A percentile compares a stretch with the other conserved stretches of the same genome.
These are phyloP conservation scores for Geotrichum fermentans DNA, from an alignment of 1,139 yeast species.

Conservation along the genomic window DNA sequence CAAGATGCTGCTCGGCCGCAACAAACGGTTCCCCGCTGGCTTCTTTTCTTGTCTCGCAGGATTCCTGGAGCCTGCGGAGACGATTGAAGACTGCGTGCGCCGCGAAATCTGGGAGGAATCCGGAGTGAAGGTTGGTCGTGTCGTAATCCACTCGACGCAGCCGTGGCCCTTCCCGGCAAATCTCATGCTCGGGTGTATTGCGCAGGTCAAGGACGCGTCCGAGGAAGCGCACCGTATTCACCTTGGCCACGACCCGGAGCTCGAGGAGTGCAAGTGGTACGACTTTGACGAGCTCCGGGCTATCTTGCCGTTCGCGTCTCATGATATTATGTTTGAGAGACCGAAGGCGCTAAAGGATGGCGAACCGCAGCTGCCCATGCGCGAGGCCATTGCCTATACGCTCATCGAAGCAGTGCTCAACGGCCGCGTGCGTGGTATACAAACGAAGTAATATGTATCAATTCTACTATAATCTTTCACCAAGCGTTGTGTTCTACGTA, in stretches of 20 bases:
- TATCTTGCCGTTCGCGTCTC: constrained; percentile 13
- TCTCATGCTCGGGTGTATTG: constrained; percentile 89
- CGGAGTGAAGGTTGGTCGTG: constrained; percentile 63
- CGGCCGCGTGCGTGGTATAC: constrained; percentile 15
- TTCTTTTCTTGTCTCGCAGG: constrained; percentile 86
- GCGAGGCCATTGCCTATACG: constrained; percentile 47
- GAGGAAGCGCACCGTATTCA: constrained; percentile 48
- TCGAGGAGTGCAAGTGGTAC: constrained; percentile 83
- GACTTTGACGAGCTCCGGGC: constrained; percentile 48
- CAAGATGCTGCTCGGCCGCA: constrained; percentile 67
- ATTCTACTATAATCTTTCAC: no score
- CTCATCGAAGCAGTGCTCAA: constrained; percentile 39
- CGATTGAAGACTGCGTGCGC: constrained; percentile 80
- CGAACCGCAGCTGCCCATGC: constrained; percentile 44
- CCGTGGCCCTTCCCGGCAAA: constrained; percentile 98
- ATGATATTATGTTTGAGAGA: constrained; percentile 19
- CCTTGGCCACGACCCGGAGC: constrained; percentile 77
- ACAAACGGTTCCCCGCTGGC: constrained; percentile 49
- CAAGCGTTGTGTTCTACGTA: no score
- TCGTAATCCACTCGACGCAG: constrained; percentile 64
- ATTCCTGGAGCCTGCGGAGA: constrained; percentile 91
- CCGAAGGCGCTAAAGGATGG: constrained; percentile 30
- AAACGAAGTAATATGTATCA: background rate
- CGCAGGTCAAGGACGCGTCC: constrained; percentile 57
- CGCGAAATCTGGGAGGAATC: constrained; percentile 96